These are phyloP conservation scores for Ottelia alismoides DNA, from an alignment of 106 monocot genomes.

Conservation along the genomic window DNA sequence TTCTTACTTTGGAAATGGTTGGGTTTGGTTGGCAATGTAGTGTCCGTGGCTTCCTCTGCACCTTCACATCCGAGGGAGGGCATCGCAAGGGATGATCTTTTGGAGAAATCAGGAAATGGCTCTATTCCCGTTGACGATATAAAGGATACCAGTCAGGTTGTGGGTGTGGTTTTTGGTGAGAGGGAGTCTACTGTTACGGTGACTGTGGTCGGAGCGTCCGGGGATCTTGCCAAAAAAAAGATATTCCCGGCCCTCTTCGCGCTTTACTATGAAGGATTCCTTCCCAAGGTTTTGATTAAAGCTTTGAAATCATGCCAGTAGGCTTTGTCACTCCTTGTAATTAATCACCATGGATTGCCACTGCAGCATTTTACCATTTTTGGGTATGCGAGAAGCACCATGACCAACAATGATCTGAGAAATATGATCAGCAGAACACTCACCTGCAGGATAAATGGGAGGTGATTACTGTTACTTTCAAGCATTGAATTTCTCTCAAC, in stretches of 20 bases:
- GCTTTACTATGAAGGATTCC: constrained; percentile 86
- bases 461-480: constrained; percentile 19
- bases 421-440: constrained; percentile 76
- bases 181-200: constrained; percentile 64
- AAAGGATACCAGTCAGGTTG: constrained; percentile 12
- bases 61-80: background rate
- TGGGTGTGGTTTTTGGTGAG: constrained; percentile 5
- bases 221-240: constrained; percentile 94
- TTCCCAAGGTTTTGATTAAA: constrained; percentile 52
- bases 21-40: too few species aligned
- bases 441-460: constrained; percentile 89
- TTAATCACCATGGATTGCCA: background rate
- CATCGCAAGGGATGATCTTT: background rate
- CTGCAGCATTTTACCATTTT: constrained; percentile 88
- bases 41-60: too few species aligned
- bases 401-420: constrained; percentile 85
- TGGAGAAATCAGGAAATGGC: constrained; percentile 39
- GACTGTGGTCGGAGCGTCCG: constrained; percentile 88
- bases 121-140: constrained; percentile 13
- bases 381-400: constrained; percentile 89
- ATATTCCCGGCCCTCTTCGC: constrained; percentile 97
- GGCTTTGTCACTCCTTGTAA: background rate
- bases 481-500: background rate
- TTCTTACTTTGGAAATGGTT: too few species aligned
- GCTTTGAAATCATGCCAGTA: background rate